These are phyloP conservation scores for Ailanthus altissimus DNA, from an alignment of 345 rosid species.

Conservation along the genomic window DNA sequence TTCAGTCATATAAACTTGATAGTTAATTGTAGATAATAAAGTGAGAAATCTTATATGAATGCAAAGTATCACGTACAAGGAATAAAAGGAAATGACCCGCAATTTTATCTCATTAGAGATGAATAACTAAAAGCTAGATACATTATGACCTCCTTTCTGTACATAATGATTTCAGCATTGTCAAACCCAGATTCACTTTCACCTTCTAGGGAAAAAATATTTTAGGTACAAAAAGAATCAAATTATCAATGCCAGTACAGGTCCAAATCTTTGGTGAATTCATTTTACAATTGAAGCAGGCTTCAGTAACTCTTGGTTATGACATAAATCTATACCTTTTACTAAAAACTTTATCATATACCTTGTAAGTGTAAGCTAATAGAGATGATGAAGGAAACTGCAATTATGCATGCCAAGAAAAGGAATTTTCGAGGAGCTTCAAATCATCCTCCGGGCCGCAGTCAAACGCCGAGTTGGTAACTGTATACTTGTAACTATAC, in stretches of 20 bases:
- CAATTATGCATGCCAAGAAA: background rate
- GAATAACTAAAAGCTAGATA: constrained; percentile 17
- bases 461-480: background rate
- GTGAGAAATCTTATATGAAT: background rate
- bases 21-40: background rate
- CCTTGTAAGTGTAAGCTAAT: constrained; percentile 20
- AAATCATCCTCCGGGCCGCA: constrained; percentile 11
- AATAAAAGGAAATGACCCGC: background rate
- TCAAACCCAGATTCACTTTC: constrained; percentile 17
- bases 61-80: background rate
- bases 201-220: constrained; percentile 14
- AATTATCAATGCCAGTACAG: constrained; percentile 9
- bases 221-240: constrained; percentile 31
- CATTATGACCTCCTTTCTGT: constrained; percentile 20
- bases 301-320: constrained; percentile 20
- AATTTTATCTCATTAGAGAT: background rate
- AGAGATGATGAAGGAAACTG: constrained; percentile 20
- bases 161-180: constrained; percentile 25
- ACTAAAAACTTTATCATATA: constrained; percentile 16
- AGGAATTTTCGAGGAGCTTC: constrained; percentile 2
- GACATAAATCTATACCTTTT: constrained; percentile 24
- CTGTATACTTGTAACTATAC: constrained; percentile 7
- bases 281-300: constrained; percentile 37
- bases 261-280: constrained; percentile 17
- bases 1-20: too few relatives aligned